Conservation (phyloP, 2,329 filamentous ascomycete genomes). For the Tricladium varicosporioides region DNA sequence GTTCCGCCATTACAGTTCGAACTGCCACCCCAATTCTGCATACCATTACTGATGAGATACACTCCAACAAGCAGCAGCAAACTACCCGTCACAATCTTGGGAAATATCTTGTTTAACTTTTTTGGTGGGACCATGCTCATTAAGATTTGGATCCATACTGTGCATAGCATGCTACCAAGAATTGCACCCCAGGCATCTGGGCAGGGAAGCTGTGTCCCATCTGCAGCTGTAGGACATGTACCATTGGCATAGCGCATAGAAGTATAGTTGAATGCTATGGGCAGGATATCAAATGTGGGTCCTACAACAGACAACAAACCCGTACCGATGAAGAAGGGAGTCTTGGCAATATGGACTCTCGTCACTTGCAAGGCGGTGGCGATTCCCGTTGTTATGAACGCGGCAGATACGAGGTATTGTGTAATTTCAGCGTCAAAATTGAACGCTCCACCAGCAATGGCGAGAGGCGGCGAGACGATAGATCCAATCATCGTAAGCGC, state of each 20-base stretch:
- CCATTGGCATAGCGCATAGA: conserved; percentile 63
- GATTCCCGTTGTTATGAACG: conserved; percentile 65
- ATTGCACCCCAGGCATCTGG: conserved; percentile 66
- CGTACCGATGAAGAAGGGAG: conserved; percentile 63
- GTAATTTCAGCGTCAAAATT: conserved; percentile 53
- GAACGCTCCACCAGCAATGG: conserved; percentile 56
- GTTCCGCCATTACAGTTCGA: conserved; percentile 49
- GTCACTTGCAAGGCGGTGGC: conserved; percentile 66
- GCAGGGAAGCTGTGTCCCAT: conserved; percentile 59
- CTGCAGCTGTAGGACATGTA: conserved; percentile 55
- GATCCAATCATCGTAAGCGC: conserved; percentile 64
- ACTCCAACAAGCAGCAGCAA: conserved; percentile 67
- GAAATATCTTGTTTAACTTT: conserved; percentile 61
- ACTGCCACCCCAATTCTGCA: conserved; percentile 68
- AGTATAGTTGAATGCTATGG: conserved; percentile 61
- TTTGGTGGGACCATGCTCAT: conserved; percentile 63
- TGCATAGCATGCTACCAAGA: conserved; percentile 51
- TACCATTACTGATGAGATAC: conserved; percentile 59
- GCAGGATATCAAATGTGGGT: conserved; percentile 65
- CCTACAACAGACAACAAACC: conserved; percentile 67
- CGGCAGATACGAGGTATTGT: conserved; percentile 67
- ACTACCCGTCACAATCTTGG: conserved; percentile 66
- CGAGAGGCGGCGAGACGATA: conserved; percentile 58
- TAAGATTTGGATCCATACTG: conserved; percentile 55
- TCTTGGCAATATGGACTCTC: conserved; percentile 59